phyloP scores from a whole-genome alignment of 345 rosid genomes.

The Eucalyptus dawsonii region DNA sequence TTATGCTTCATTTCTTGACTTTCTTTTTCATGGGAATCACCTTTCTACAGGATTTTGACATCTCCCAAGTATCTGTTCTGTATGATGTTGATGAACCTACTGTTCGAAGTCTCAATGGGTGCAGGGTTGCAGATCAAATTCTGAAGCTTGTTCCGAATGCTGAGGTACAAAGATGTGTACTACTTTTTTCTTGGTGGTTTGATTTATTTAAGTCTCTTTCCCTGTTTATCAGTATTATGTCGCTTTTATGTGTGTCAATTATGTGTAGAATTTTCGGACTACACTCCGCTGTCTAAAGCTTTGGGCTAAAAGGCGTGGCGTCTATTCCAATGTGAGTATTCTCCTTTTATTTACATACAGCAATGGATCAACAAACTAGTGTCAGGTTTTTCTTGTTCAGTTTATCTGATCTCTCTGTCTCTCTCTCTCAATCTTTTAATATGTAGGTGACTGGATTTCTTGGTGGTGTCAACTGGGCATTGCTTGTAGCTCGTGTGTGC shows the following conservation, averaged over 20 bases:
- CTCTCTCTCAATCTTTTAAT: background rate
- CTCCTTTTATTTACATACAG: background rate
- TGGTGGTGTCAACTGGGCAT: conserved; percentile 78
- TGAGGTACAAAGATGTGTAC: conserved; percentile 35
- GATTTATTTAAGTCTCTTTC: background rate
- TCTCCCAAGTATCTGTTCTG: conserved; percentile 57
- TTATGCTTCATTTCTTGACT: background rate
- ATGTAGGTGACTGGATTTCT: conserved; percentile 73
- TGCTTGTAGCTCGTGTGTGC: conserved; percentile 66
- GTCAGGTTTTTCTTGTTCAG: background rate
- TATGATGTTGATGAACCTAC: conserved; percentile 78
- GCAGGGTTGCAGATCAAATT: conserved; percentile 97
- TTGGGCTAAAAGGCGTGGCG: conserved; percentile 70
- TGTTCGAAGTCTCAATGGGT: conserved; percentile 93
- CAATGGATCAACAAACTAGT: background rate
- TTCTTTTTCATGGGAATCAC: background rate
- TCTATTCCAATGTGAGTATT: conserved; percentile 53
- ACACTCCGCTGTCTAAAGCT: conserved; percentile 53
- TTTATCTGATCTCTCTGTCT: background rate
- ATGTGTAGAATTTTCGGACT: conserved; percentile 50
- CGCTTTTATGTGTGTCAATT: background rate
- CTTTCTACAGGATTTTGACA: conserved; percentile 67
- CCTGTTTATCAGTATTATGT: background rate
- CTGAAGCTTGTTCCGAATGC: conserved; percentile 80
- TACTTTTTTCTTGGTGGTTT: background rate